Percentiles rank a stretch among this genome's conserved stretches.
Conservation (phyloP, 164 flowering plant genomes). For the Nelumbo lutea region DNA sequence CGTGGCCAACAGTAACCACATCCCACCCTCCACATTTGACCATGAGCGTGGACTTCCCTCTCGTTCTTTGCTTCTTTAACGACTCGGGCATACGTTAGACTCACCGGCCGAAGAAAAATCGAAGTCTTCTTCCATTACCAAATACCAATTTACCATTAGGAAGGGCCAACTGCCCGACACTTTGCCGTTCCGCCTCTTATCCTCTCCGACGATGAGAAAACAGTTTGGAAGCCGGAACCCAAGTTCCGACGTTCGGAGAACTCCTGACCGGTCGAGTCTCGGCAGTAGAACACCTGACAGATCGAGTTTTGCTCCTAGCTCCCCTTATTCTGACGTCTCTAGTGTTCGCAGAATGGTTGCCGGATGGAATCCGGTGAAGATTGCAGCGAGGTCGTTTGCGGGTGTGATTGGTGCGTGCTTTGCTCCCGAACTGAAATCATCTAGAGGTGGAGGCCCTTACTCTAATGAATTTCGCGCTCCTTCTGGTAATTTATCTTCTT, state of each 20-base stretch:
- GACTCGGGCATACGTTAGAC: slow-evolving; percentile 13
- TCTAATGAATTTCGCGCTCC: slow-evolving; percentile 26
- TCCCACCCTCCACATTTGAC: too few species aligned
- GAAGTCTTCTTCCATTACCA: slow-evolving; percentile 12
- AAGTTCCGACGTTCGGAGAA: slow-evolving; percentile 17
- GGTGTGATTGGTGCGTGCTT: slow-evolving; percentile 50
- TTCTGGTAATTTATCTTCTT: slow-evolving; percentile 21
- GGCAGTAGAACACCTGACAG: slow-evolving; percentile 23
- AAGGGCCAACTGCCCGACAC: not conserved
- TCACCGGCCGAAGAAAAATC: slow-evolving; percentile 1
- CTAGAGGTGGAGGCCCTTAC: slow-evolving; percentile 5
- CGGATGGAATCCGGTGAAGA: slow-evolving; percentile 30
- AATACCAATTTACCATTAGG: not conserved
- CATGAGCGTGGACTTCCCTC: too few species aligned
- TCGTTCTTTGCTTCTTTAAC: too few species aligned
- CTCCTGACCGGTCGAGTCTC: slow-evolving; percentile 22
- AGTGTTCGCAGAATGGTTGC: slow-evolving; percentile 9
- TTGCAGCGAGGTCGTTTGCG: slow-evolving; percentile 41
- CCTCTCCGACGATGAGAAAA: slow-evolving; percentile 15
- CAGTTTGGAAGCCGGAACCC: slow-evolving; percentile 20
- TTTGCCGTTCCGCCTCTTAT: slow-evolving; percentile 17
- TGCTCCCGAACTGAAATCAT: slow-evolving; percentile 34
- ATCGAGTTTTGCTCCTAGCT: slow-evolving; percentile 15
- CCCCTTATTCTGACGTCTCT: slow-evolving; percentile 19
- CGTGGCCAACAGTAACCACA: too few species aligned